Base-by-base conservation (phyloP, 441 rosid genomes). In the Gossypium davidsonii region DNA sequence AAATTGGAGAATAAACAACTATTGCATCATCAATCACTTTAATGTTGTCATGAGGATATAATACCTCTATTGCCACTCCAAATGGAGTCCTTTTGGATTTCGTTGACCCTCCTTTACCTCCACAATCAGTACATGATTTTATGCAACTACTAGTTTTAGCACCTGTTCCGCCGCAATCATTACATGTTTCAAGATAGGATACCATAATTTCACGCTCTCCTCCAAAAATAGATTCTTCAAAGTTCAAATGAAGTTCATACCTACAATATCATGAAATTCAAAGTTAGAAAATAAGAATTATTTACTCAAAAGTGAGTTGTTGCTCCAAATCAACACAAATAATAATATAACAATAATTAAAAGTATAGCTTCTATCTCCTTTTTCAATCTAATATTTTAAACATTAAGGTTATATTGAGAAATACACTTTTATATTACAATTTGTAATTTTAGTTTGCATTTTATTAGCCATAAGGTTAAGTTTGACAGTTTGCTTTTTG, bases 31-130 rank as follows among this genome's bases (percentile, higher is more conserved):
- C 67, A 60, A 78, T 67, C 46, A 70, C 49, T 56, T 72, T 53
- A 60, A 44, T 73, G 44, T 55, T 17, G 49, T 23, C 12, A 6
- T 11, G 17, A 72, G 67, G 53, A 60, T 73, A 71, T 76, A 31
- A 67, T 79, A 94, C 98, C 93, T 89, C 93, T 49, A 97, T 91
- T 86, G 89, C 87, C 72, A 91, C 81, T 79, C 97, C 98, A 80
- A 92, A 92, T 23, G 98, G 91, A 56, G 98, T 92, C 83, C 84
- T 89, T 79, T 85, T 93, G 74, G 88, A 81, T 76, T 82, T 83
- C 88, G 87, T 84, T 67, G 85, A 88, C 61, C 85, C 90, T 48
- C 98, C 97, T 79, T 86, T 88, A 74, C 97, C 97, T 49, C 89
- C 91, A 82, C 98, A 94, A 49, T 80, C 79, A 57, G 61, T 66